Base-by-base conservation (phyloP, 2,329 filamentous ascomycete species). In the Bipolaris victoriae region DNA sequence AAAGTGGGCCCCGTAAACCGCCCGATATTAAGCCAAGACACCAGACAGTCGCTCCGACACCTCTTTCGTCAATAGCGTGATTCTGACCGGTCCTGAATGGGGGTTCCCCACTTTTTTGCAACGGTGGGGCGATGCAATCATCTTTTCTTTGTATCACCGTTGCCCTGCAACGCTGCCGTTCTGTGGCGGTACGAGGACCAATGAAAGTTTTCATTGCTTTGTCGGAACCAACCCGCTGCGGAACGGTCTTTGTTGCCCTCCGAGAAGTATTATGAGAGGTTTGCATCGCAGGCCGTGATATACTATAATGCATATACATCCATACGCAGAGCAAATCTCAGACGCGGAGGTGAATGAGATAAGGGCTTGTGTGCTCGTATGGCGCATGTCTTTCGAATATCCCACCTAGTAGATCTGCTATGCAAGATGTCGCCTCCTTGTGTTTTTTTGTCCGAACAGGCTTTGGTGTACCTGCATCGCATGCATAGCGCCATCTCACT, bases 381-480 rank as follows among this genome's bases (percentile, higher is more conserved):
- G 24, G 20, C 11, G 20, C 40, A 43, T 24, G 22, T 24, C 40
- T 24, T 24, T n/a, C 10, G 11, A 9, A 43, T 2, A 43, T 43
- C 20, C 5, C 40, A 43, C 13, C 18, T 22, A 22, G 40, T n/a
- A 5, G 13, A 22, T 43, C 40, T 43, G 11, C 40, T 26, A 24
- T 43, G 13, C 6, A 43, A 20, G 16, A 18, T 18, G 18, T 33
- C n/a, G 31, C 7, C 16, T 20, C 16, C 20, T 16, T 10, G 10
- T 46, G 26, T 7, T 16, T 46, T 46, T 33, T 20, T 20, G 9
- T 20, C 16, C 43, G n/a, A 46, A 35, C 26, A 13, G 29, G 29
- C 29, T 39, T 31, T 56, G 37, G 33, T 20, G 33, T 5, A 45
- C 45, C 39, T 41, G 55, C 18, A 49, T 49, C 26, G 20, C 26